These are phyloP conservation scores for Mikania micrantha DNA, from an alignment of 129 eudicot genomes.

Conservation along the genomic window DNA sequence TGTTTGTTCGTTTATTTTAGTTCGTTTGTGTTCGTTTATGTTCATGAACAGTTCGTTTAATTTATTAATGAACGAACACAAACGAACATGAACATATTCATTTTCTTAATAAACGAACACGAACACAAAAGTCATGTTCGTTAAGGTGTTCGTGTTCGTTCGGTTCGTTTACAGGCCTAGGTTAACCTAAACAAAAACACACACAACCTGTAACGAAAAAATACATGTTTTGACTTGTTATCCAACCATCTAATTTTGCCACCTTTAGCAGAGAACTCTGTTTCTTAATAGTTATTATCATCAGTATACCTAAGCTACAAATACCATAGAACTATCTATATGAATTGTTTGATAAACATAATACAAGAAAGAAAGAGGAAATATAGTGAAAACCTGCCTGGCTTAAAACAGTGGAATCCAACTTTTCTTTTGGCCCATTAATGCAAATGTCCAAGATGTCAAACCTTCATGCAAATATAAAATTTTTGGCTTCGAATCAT, in stretches of 20 bases:
- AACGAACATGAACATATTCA: too few relatives aligned
- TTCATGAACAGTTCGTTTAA: too few relatives aligned
- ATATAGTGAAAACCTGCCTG: conserved; percentile 46
- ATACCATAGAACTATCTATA: background rate
- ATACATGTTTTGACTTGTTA: background rate
- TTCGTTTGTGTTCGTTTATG: too few relatives aligned
- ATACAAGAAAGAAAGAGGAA: conserved; percentile 6
- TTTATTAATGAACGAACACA: too few relatives aligned
- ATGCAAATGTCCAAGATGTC: conserved; percentile 87
- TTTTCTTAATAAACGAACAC: too few relatives aligned
- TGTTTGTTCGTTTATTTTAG: too few relatives aligned
- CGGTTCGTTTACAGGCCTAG: too few relatives aligned
- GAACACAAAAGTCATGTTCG: too few relatives aligned
- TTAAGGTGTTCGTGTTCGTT: too few relatives aligned
- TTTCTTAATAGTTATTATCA: background rate
- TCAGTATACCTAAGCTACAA: background rate
- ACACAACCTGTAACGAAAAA: background rate
- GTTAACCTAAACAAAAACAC: background rate
- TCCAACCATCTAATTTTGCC: background rate
- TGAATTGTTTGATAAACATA: background rate
- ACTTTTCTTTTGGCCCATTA: conserved; percentile 92
- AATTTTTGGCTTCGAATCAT: background rate
- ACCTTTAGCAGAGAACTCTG: background rate
- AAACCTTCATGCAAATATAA: conserved; percentile 46
- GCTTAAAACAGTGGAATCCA: conserved; percentile 87